These are phyloP conservation scores for Ascocoryne sarcoides DNA, from an alignment of 2,329 filamentous ascomycete species.

Conservation along the genomic window DNA sequence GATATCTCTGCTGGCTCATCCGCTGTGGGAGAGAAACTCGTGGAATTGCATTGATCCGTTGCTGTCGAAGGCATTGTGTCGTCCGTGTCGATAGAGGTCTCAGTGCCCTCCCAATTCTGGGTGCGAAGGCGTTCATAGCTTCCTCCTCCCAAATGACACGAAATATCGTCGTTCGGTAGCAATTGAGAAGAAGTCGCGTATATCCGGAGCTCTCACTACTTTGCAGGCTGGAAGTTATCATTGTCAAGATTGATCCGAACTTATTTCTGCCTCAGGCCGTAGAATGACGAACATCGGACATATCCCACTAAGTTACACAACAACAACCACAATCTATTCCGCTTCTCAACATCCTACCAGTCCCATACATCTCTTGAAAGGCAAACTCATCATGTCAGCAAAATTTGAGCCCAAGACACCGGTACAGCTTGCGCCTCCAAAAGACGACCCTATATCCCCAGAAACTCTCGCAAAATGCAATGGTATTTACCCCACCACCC, in stretches of 20 bases:
- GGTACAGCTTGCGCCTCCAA: conserved; percentile 72
- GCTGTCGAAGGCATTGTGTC: conserved; percentile 23
- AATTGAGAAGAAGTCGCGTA: not conserved
- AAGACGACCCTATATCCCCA: conserved; percentile 73
- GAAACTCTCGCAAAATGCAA: conserved; percentile 75
- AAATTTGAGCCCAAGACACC: conserved; percentile 73
- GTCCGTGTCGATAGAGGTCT: conserved; percentile 15
- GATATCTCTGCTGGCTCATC: conserved; percentile 21
- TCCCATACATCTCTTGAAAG: too few relatives aligned
- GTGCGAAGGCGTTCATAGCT: conserved; percentile 9
- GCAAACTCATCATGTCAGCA: too few relatives aligned
- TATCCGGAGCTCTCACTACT: too few relatives aligned
- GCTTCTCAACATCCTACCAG: not conserved
- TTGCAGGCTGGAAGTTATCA: too few relatives aligned
- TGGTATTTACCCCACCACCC: conserved; percentile 46
- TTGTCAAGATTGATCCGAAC: not conserved
- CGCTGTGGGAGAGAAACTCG: conserved; percentile 15
- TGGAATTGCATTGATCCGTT: conserved; percentile 14
- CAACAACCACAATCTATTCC: not conserved
- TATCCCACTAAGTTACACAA: not conserved
- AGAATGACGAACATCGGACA: not conserved
- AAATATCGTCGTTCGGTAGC: too few relatives aligned
- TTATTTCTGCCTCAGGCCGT: not conserved
- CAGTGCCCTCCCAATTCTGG: conserved; percentile 14
- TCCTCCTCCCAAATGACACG: too few relatives aligned